phyloP scores from a whole-genome alignment of 2,329 filamentous ascomycete species.

The Talaromyces albobiverticillius region DNA sequence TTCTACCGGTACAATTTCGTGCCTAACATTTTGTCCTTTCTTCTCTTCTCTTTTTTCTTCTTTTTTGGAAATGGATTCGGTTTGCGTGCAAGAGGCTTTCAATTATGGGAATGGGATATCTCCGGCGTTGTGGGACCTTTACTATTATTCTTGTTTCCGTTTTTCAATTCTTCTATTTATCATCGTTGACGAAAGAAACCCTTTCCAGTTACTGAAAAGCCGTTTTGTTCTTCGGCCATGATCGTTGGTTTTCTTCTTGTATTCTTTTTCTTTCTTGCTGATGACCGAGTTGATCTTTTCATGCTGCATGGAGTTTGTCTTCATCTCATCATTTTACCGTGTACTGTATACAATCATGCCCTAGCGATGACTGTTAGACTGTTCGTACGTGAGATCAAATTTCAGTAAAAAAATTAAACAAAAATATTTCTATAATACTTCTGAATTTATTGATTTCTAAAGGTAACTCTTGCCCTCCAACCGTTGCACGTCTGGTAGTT shows the following conservation, averaged over 20 bases:
- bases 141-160: neutral
- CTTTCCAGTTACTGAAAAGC: neutral
- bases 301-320: constrained; percentile 11
- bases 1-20: neutral
- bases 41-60: neutral
- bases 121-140: constrained; percentile 7
- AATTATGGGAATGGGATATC: neutral
- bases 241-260: neutral
- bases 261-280: neutral
- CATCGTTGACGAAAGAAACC: neutral
- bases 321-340: neutral
- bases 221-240: neutral
- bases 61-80: neutral
- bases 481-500: no score
- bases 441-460: no score
- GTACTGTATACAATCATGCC: constrained; percentile 6
- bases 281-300: neutral
- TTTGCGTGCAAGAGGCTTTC: neutral
- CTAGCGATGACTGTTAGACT: constrained; percentile 1
- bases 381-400: constrained; percentile 1
- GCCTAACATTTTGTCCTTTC: neutral
- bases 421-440: neutral
- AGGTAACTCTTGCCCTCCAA: no score
- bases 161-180: neutral
- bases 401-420: neutral